Conservation (phyloP, 78 protist genomes). For the Emiliania huxleyi region DNA sequence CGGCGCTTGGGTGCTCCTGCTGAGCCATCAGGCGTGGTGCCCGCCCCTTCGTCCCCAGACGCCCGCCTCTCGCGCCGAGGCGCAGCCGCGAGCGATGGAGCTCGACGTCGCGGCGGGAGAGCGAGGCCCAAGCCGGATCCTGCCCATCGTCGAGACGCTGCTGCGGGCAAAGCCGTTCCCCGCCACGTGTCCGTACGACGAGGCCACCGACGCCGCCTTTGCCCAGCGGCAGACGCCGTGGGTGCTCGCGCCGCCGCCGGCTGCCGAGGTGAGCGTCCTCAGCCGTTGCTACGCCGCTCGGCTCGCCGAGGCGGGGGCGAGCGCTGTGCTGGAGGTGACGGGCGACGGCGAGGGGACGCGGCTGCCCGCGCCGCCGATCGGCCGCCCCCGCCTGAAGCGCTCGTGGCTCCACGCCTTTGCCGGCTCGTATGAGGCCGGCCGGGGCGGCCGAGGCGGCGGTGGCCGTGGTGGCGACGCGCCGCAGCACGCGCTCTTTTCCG, state of each 20-base stretch:
- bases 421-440: not conserved
- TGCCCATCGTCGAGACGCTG: not conserved
- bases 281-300: not conserved
- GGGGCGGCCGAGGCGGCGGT: too few species aligned
- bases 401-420: not conserved
- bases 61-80: too few species aligned
- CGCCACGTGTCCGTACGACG: not conserved
- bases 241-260: not conserved
- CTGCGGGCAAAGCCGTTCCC: not conserved
- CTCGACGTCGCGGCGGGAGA: not conserved
- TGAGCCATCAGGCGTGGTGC: too few species aligned
- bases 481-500: not conserved
- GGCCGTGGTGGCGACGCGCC: too few species aligned
- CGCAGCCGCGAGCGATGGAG: not conserved
- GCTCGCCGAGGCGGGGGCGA: not conserved
- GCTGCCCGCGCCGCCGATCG: too few species aligned
- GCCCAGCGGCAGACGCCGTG: not conserved
- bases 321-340: not conserved
- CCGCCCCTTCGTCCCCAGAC: too few species aligned
- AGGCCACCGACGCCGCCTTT: not conserved
- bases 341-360: not conserved
- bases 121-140: not conserved
- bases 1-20: too few species aligned
- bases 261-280: not conserved
- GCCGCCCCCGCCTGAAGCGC: too few species aligned